Evolutionary conservation across 768 basidiomycete species (phyloP), one percentile per base, ranked within the genome.

Genomic region (Amanita fuliginea): DNA sequence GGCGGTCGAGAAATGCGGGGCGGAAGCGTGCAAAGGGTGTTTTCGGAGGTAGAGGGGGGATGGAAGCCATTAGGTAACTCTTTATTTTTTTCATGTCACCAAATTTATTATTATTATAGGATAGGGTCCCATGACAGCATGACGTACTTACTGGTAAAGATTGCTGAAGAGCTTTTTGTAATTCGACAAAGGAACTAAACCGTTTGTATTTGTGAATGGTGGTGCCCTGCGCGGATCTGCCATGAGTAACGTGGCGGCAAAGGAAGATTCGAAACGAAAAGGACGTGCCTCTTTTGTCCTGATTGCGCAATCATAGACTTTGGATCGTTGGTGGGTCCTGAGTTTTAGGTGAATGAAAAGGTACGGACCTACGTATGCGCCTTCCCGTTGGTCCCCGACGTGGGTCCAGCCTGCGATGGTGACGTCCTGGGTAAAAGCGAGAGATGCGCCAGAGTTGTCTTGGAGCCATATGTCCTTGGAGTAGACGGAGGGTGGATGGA

Each of bases 381-480:
- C 28, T 28, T 28, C 72, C n/a, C 76, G 75, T 0, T 69, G 68
- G 55, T 85, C 84, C 0, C 83, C 83, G 6, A 87, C 14, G 78
- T 81, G 84, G 84, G 86, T 28, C 28, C 28, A 28, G 0, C 83
- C 85, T 8, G 67, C 68, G 16, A 86, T 80, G 43, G 69, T 68
- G 3, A 86, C 83, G 58, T 79, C 76, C 45, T 77, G 72, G 3
- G 85, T 77, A 56, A 87, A 86, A 1, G 74, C 68, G 0, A 61
- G 59, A 42, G 73, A 75, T 48, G 72, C 69, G 0, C 77, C 78
- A 0, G 68, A 28, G 9, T 77, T 77, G 53, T 86, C 83, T 0
- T 71, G 76, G 6, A 86, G 68, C 74, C 79, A 86, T 21, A 86
- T 87, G 42, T 85, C 83, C 11, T 69, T 71, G 0, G 81, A 83